Conservation (phyloP, 2,329 filamentous ascomycete species). For the Trichocomaceae sp. region DNA sequence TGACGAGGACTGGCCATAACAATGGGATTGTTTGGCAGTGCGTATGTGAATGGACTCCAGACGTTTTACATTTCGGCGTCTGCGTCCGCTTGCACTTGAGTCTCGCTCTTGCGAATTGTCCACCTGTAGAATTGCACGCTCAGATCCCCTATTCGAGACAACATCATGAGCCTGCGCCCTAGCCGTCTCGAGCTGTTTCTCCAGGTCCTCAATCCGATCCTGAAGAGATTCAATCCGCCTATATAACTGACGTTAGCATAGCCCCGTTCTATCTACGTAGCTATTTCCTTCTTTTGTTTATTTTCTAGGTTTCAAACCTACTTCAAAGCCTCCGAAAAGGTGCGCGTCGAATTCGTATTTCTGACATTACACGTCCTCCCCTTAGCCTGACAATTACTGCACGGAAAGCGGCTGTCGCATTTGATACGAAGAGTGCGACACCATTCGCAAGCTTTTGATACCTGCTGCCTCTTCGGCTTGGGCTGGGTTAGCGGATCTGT, state of each 20-base stretch:
- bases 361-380: constrained; percentile 6
- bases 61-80: not conserved
- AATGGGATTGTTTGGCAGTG: constrained; percentile 1
- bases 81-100: not conserved
- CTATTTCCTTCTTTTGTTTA: not conserved
- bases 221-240: constrained; percentile 7
- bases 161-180: not conserved
- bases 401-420: constrained; percentile 11
- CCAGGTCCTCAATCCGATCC: constrained; percentile 8
- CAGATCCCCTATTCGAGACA: not conserved
- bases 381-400: constrained; percentile 8
- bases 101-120: not conserved
- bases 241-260: not conserved
- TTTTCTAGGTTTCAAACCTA: not conserved
- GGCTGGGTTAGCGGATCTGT: constrained; percentile 5
- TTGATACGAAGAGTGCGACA: constrained; percentile 9
- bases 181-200: constrained; percentile 2
- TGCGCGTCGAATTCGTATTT: not conserved
- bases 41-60: constrained; percentile 6
- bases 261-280: not conserved
- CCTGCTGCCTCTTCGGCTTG: constrained; percentile 8
- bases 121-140: not conserved
- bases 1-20: constrained; percentile 9
- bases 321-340: constrained; percentile 4
- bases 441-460: constrained; percentile 9